Percentiles rank a stretch among this genome's conserved stretches.
Conservation (phyloP, 164 flowering plant species). For the Magnolia officinalis region DNA sequence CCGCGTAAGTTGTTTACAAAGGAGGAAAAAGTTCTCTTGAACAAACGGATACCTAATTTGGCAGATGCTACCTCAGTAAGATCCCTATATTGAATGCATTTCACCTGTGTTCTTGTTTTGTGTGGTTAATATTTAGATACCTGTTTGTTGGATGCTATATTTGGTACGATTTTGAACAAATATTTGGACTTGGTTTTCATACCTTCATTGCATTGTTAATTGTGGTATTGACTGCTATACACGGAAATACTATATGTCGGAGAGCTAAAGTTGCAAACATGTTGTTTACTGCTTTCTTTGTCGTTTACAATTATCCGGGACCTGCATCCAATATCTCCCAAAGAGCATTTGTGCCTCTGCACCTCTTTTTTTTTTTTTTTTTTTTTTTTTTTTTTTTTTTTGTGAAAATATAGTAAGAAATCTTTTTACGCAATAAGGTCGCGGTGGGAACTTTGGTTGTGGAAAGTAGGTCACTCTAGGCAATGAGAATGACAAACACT, state of each 20-base stretch:
- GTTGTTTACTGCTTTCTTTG: too few species aligned
- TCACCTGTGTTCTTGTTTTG: neutral
- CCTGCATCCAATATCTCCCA: too few species aligned
- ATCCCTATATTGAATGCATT: conserved; percentile 13
- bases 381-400: too few species aligned
- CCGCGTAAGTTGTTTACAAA: conserved; percentile 71
- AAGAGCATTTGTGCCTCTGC: too few species aligned
- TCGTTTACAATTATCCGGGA: too few species aligned
- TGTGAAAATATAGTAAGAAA: too few species aligned
- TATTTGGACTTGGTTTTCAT: neutral
- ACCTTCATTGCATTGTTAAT: neutral
- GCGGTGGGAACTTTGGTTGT: too few species aligned
- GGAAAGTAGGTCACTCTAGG: too few species aligned
- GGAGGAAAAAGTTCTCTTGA: conserved; percentile 74
- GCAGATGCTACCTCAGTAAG: conserved; percentile 81
- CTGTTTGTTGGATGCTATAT: neutral
- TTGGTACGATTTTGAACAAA: neutral
- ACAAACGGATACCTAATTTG: conserved; percentile 61
- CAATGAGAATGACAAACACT: too few species aligned
- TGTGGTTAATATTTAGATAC: neutral
- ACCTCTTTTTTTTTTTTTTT: too few species aligned
- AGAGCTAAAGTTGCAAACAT: neutral
- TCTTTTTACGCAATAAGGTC: too few species aligned
- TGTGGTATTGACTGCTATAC: neutral
- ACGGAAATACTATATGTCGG: neutral